Evolutionary conservation across 768 basidiomycete species (phyloP).

Genomic region (Lactarius hatsudake): DNA sequence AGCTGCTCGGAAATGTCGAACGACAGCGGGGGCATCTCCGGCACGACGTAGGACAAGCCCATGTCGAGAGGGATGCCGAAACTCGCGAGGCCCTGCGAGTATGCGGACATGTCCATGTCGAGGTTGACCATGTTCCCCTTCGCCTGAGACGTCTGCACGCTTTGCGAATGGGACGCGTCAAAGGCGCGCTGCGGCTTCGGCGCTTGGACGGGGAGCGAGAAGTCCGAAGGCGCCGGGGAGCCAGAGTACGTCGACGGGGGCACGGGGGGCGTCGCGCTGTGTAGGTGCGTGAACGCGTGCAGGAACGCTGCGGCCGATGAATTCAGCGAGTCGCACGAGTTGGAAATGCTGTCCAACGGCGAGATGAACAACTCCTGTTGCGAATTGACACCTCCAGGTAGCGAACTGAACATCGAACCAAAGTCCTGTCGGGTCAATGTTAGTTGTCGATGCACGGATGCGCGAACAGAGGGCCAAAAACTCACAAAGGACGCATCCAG

Average conservation of each 20-base stretch:
- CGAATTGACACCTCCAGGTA: constrained; percentile 5
- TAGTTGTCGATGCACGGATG: background rate
- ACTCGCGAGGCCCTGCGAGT: constrained; percentile 23
- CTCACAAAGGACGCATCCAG: constrained; percentile 25
- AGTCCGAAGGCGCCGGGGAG: constrained; percentile 27
- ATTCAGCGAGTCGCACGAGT: constrained; percentile 5
- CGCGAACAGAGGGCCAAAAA: background rate
- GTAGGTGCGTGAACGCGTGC: constrained; percentile 1
- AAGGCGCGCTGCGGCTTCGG: constrained; percentile 25
- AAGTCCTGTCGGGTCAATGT: constrained; percentile 17
- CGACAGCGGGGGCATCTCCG: constrained; percentile 20
- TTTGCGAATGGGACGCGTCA: background rate
- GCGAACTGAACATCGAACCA: constrained; percentile 23
- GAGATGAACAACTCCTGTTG: constrained; percentile 25
- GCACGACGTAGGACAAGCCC: constrained; percentile 22
- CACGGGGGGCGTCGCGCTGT: constrained; percentile 13
- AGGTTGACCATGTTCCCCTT: background rate
- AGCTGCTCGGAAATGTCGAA: constrained; percentile 19
- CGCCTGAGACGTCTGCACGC: background rate
- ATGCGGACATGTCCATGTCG: constrained; percentile 22
- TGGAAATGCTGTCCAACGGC: constrained; percentile 18
- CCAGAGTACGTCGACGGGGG: constrained; percentile 27
- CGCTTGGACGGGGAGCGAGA: constrained; percentile 24
- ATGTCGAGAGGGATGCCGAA: constrained; percentile 25
- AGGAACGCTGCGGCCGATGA: background rate